A percentile compares a stretch with the other conserved stretches of the same genome.
Evolutionary conservation across 768 basidiomycete species (phyloP).

Genomic region (Boletus reticuloceps): DNA sequence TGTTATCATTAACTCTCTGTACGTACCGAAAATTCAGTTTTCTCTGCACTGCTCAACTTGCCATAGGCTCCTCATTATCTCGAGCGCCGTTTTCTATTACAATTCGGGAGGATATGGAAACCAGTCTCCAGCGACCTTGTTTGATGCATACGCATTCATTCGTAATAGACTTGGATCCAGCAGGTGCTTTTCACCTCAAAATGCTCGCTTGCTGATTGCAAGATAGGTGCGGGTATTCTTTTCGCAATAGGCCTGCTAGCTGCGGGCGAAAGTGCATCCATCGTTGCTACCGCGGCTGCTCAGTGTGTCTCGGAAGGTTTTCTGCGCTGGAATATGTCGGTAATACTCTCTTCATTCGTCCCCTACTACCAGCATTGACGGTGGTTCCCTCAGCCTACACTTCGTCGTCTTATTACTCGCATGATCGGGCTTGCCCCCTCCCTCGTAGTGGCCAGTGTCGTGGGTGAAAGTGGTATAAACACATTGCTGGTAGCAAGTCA

Average conservation of each 20-base stretch:
- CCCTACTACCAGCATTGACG: conserved; percentile 26
- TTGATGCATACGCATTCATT: conserved; percentile 81
- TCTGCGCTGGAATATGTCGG: conserved; percentile 81
- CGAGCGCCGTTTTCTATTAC: conserved; percentile 79
- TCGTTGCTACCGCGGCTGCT: conserved; percentile 87
- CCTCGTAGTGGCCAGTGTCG: conserved; percentile 68
- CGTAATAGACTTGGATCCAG: conserved; percentile 63
- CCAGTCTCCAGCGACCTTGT: conserved; percentile 64
- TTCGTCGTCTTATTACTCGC: conserved; percentile 83
- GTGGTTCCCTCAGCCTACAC: conserved; percentile 48
- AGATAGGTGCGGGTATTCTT: conserved; percentile 71
- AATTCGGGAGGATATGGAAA: conserved; percentile 38
- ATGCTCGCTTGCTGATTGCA: background rate
- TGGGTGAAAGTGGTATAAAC: conserved; percentile 70
- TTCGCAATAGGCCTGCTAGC: conserved; percentile 86
- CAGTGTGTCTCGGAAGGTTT: conserved; percentile 92
- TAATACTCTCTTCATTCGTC: conserved; percentile 29
- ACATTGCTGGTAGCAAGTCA: conserved; percentile 83
- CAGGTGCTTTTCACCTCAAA: conserved; percentile 27
- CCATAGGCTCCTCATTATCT: conserved; percentile 74
- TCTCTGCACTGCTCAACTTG: background rate
- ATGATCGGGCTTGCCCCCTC: conserved; percentile 81
- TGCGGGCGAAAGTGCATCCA: conserved; percentile 85
- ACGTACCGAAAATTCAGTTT: conserved; percentile 20
- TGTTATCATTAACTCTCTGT: conserved; percentile 85